Evolutionary conservation across 768 basidiomycete genomes (phyloP).

Genomic region (Termitomyces sp.): DNA sequence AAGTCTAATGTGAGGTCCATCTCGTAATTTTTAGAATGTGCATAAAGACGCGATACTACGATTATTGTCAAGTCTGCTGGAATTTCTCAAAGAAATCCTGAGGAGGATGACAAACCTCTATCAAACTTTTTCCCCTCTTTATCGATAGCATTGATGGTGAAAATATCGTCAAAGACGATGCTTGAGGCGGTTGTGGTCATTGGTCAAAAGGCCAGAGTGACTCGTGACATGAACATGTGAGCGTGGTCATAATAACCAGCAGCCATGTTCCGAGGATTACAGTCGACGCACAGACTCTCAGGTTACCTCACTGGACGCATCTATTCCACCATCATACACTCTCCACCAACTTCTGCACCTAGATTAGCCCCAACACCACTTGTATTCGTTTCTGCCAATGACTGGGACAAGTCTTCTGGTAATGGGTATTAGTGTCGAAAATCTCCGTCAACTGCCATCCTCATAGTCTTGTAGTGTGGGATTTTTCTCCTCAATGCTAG

Average conservation of each 20-base stretch:
- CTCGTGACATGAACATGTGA: constrained; percentile 7
- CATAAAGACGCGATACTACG: constrained; percentile 87
- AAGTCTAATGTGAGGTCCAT: constrained; percentile 94
- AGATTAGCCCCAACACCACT: constrained; percentile 48
- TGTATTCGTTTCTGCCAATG: constrained; percentile 43
- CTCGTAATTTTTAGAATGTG: constrained; percentile 83
- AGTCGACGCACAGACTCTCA: not conserved
- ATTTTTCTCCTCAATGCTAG: constrained; percentile 30
- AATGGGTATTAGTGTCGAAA: constrained; percentile 23
- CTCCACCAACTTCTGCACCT: constrained; percentile 33
- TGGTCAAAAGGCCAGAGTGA: constrained; percentile 5
- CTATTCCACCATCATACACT: constrained; percentile 30
- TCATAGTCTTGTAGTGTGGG: constrained; percentile 23
- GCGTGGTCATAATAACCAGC: not conserved
- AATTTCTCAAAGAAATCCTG: not conserved
- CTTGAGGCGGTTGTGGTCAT: constrained; percentile 61
- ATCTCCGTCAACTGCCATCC: not conserved
- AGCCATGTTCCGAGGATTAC: not conserved
- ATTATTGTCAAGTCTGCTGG: not conserved
- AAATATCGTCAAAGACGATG: constrained; percentile 92
- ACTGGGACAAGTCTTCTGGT: constrained; percentile 35
- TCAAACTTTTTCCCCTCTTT: constrained; percentile 97
- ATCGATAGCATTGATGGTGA: constrained; percentile 79
- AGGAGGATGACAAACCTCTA: constrained; percentile 57
- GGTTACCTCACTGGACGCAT: constrained; percentile 1